phyloP scores from a whole-genome alignment of 2,329 filamentous ascomycete species.

The Pleomassaria siparia region DNA sequence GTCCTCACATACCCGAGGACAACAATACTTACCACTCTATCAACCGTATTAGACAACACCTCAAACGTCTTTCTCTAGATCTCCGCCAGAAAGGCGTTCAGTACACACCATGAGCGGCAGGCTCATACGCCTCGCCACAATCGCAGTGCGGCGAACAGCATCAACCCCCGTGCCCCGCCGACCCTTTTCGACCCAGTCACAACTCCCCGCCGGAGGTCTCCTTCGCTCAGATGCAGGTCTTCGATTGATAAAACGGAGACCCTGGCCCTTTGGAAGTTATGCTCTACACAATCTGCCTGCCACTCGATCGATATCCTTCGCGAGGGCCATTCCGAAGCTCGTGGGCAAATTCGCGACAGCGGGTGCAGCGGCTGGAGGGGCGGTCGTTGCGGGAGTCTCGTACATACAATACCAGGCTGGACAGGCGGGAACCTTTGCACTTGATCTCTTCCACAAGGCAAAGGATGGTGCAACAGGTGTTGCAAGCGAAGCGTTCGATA shows the following conservation, averaged over 20 bases:
- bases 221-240: slow-evolving; percentile 38
- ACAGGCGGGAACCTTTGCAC: slow-evolving; percentile 75
- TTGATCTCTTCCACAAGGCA: slow-evolving; percentile 73
- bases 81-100: slow-evolving; percentile 3
- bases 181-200: slow-evolving; percentile 31
- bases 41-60: slow-evolving; percentile 5
- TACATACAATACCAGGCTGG: slow-evolving; percentile 96
- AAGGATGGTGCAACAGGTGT: slow-evolving; percentile 69
- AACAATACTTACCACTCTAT: not conserved
- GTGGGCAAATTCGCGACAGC: slow-evolving; percentile 86
- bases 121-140: slow-evolving; percentile 70
- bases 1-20: not conserved
- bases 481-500: slow-evolving; percentile 69
- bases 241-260: slow-evolving; percentile 52
- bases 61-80: not conserved
- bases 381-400: slow-evolving; percentile 81
- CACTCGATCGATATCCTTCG: slow-evolving; percentile 66
- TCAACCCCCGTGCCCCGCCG: slow-evolving; percentile 61
- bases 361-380: slow-evolving; percentile 87
- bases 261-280: slow-evolving; percentile 77
- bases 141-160: slow-evolving; percentile 65
- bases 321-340: slow-evolving; percentile 75
- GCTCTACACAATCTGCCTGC: slow-evolving; percentile 78
- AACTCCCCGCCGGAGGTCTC: slow-evolving; percentile 42
- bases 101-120: slow-evolving; percentile 63